Evolutionary conservation across 1,139 yeast genomes (phyloP).

Genomic region (Torulaspora pretoriensis): DNA sequence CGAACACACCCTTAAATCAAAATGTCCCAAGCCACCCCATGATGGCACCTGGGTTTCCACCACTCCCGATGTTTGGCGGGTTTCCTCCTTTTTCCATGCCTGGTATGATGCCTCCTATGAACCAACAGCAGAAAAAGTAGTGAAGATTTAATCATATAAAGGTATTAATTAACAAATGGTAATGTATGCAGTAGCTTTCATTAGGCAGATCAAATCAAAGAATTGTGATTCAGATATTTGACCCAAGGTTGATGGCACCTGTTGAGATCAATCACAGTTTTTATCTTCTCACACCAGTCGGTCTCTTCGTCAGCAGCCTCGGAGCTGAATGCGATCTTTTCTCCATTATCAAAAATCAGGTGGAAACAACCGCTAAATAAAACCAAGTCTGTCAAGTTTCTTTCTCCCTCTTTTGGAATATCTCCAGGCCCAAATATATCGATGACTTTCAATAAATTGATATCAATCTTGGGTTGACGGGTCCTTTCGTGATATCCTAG

Average conservation of each 20-base stretch:
- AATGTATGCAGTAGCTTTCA: slow-evolving; percentile 1
- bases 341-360: slow-evolving; percentile 62
- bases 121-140: slow-evolving; percentile 14
- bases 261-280: slow-evolving; percentile 50
- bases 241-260: slow-evolving; percentile 69
- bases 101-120: slow-evolving; percentile 36
- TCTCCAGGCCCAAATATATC: slow-evolving; percentile 33
- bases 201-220: slow-evolving; percentile 1
- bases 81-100: slow-evolving; percentile 37
- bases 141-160: too few species aligned
- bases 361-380: slow-evolving; percentile 62
- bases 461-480: slow-evolving; percentile 60
- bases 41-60: slow-evolving; percentile 31
- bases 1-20: slow-evolving; percentile 19
- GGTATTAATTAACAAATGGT: neutral
- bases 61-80: slow-evolving; percentile 41
- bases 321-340: slow-evolving; percentile 65
- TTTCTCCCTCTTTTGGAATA: slow-evolving; percentile 13
- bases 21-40: slow-evolving; percentile 24
- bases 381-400: slow-evolving; percentile 63
- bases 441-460: slow-evolving; percentile 58
- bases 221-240: slow-evolving; percentile 31
- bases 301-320: slow-evolving; percentile 49
- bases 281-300: slow-evolving; percentile 54
- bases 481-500: slow-evolving; percentile 63